Evolutionary conservation across 345 rosid species (phyloP), one percentile per base, ranked within the genome.

Genomic region (Ricinus communis): DNA sequence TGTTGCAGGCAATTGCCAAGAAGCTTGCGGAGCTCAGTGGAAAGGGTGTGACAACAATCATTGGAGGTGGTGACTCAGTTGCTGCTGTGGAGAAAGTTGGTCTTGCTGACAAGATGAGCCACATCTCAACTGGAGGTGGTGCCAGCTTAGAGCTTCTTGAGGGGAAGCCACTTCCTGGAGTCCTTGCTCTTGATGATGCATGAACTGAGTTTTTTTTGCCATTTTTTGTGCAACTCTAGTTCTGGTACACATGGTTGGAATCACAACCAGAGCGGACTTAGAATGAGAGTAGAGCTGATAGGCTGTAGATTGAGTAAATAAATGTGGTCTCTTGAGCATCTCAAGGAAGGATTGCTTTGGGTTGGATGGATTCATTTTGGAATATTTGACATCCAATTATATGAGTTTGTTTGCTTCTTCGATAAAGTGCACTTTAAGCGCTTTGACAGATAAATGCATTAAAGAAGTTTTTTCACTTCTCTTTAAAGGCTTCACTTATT

Each of bases 61-160:
- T 91, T 0, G 98, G 98, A 73, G 98, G 98, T 52, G 98, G 98
- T 56, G 98, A 93, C 83, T 93, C 97, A 0, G 98, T 93, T 70
- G 97, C 98, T 5, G 98, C 97, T 0, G 96, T 93, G 77, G 98
- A 89, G 89, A 91, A 93, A 85, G 97, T 40, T 49, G 97, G 98
- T 38, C 88, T 93, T 50, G 93, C 97, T 0, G 97, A 87, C 59
- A 87, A 89, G 82, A 93, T 93, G 98, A 93, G 98, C 80, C 98
- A 93, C 85, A 89, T 93, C 80, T 93, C 98, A 0, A 93, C 98
- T 0, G 98, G 98, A 54, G 98, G 98, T 70, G 98, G 98, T 25
- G 98, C 98, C 25, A 91, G 98, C 82, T 86, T 93, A 71, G 98
- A 93, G 90, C 95, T 93, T 49, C 93, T 93, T 0, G 98, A 93